Conservation (phyloP, 352 stramenopile species). For the Phytophthora crassamura region DNA sequence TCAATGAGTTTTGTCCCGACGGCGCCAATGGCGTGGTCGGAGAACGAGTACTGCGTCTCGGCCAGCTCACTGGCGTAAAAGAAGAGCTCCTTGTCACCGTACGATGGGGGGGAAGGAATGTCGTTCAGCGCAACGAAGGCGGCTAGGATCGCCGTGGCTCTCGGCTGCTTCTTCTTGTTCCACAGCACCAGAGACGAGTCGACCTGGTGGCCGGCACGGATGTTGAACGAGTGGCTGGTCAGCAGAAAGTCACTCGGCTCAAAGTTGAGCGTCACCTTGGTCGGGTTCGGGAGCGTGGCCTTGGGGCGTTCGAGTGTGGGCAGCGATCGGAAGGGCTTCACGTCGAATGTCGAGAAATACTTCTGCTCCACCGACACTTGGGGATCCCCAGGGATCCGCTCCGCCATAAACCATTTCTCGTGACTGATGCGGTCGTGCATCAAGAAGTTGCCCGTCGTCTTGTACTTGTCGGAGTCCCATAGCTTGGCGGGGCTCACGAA, state of each 20-base stretch:
- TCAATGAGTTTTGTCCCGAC: constrained; percentile 36
- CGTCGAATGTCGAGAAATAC: constrained; percentile 40
- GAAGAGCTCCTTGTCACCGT: constrained; percentile 59
- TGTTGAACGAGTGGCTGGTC: constrained; percentile 42
- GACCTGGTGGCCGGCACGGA: constrained; percentile 46
- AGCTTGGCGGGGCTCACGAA: constrained; percentile 52
- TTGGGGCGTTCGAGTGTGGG: constrained; percentile 28
- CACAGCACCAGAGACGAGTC: constrained; percentile 57
- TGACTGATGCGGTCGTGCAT: constrained; percentile 60
- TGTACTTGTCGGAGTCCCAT: constrained; percentile 54
- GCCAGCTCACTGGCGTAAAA: constrained; percentile 54
- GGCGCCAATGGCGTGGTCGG: constrained; percentile 40
- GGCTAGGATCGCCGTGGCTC: constrained; percentile 48
- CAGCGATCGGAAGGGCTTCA: constrained; percentile 28
- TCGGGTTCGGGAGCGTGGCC: constrained; percentile 20
- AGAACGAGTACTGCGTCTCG: constrained; percentile 47
- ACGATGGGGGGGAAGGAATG: constrained; percentile 37
- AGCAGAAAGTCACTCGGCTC: constrained; percentile 38
- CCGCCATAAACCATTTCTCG: constrained; percentile 34
- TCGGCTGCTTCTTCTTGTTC: constrained; percentile 45
- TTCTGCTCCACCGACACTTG: constrained; percentile 31
- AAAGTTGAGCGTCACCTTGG: constrained; percentile 26
- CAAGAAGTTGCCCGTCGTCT: constrained; percentile 59
- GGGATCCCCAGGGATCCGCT: constrained; percentile 22
- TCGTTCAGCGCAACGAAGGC: constrained; percentile 41